phyloP scores from a whole-genome alignment of 1,139 yeast species.

The Debaryomyces sp. region DNA sequence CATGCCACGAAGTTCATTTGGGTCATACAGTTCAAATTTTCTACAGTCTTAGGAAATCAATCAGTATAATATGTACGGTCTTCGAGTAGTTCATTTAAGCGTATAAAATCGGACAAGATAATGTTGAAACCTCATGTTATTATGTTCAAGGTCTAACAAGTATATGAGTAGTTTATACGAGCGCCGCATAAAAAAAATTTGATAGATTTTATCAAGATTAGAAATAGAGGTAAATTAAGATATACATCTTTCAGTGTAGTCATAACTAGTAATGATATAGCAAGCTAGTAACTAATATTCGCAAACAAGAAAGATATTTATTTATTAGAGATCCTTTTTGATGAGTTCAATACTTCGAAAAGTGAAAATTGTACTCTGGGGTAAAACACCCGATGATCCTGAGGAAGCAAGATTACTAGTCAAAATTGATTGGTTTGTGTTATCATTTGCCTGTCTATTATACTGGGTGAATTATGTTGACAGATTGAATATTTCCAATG shows the following conservation, averaged over 20 bases:
- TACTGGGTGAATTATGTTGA: conserved; percentile 57
- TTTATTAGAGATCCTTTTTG: neutral
- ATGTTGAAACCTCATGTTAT: neutral
- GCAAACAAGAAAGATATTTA: neutral
- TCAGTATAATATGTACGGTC: too few relatives aligned
- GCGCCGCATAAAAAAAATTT: neutral
- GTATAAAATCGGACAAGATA: too few relatives aligned
- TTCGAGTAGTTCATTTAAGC: too few relatives aligned
- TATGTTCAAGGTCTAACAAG: neutral
- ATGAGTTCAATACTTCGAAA: conserved; percentile 3
- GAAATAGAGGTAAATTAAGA: neutral
- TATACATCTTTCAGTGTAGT: neutral
- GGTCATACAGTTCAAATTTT: too few relatives aligned
- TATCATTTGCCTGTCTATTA: conserved; percentile 55
- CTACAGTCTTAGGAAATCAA: neutral
- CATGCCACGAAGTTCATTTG: too few relatives aligned
- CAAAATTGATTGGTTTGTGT: conserved; percentile 58
- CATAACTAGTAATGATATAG: neutral
- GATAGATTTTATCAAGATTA: neutral
- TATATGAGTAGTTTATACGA: neutral
- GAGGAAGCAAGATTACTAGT: conserved; percentile 44
- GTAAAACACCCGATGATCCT: conserved; percentile 39
- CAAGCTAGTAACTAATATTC: neutral
- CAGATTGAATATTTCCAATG: conserved; percentile 52
- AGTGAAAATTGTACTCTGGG: conserved; percentile 30